Percentiles rank a stretch among this genome's conserved stretches.
Evolutionary conservation across 768 basidiomycete species (phyloP).

Genomic region (Leccinum barrowsii): DNA sequence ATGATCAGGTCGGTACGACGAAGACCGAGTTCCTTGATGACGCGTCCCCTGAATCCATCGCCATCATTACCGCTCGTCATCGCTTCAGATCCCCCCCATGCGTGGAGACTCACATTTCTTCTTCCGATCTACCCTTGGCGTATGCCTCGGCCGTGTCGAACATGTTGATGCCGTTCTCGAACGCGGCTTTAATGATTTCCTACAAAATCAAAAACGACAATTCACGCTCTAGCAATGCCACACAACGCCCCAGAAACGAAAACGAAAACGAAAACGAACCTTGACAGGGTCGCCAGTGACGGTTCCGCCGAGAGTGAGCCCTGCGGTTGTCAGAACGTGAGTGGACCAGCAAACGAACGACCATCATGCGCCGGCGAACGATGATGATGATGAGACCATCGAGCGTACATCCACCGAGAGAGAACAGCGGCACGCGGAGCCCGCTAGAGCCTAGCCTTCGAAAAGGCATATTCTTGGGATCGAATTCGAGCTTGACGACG

Average conservation of each 20-base stretch:
- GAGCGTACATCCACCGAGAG: constrained; percentile 46
- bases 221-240: not conserved
- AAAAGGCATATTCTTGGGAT: constrained; percentile 38
- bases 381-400: not conserved
- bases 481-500: constrained; percentile 29
- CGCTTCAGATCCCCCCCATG: not conserved
- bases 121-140: constrained; percentile 45
- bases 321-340: constrained; percentile 11
- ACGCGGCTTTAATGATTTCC: constrained; percentile 54
- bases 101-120: constrained; percentile 41
- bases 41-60: constrained; percentile 39
- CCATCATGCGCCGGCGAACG: not conserved
- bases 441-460: constrained; percentile 45
- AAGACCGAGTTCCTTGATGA: constrained; percentile 51
- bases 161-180: constrained; percentile 50
- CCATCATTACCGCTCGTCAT: not conserved
- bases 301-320: constrained; percentile 47
- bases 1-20: constrained; percentile 49
- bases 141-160: constrained; percentile 48
- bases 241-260: not conserved
- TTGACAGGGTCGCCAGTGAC: constrained; percentile 52
- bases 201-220: constrained; percentile 9
- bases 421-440: constrained; percentile 49
- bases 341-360: not conserved
- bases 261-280: constrained; percentile 14